Percentiles rank a stretch among this genome's conserved stretches.
Conservation (phyloP, 495 filamentous ascomycete genomes). For the Aspergillus ostianus region DNA sequence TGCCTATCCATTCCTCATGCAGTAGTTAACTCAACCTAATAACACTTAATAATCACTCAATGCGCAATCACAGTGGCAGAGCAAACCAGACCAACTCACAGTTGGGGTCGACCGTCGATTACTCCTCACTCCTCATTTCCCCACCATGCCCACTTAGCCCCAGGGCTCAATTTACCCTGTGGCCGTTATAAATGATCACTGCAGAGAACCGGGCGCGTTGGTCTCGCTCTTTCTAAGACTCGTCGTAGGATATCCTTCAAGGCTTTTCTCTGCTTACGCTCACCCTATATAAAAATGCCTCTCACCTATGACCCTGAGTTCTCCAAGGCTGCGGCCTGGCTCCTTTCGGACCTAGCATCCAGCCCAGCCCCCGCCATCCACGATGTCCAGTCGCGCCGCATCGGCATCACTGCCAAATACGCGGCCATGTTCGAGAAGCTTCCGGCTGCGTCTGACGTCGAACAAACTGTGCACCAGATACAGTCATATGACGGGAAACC, state of each 20-base stretch:
- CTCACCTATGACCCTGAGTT: constrained; percentile 16
- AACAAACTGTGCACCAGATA: constrained; percentile 15
- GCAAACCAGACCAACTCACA: neutral
- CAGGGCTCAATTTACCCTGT: neutral
- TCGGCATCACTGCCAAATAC: constrained; percentile 7
- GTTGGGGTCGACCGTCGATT: neutral
- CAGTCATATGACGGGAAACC: constrained; percentile 16
- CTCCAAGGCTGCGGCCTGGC: constrained; percentile 9
- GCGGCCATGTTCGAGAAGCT: constrained; percentile 8
- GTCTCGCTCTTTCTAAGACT: neutral
- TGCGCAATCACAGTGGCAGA: neutral
- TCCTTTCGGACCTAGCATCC: constrained; percentile 5
- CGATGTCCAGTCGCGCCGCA: constrained; percentile 11
- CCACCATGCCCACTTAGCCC: neutral
- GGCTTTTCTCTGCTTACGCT: neutral
- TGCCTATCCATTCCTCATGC: constrained; percentile 4
- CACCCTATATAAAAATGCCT: constrained; percentile 12
- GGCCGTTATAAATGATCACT: neutral
- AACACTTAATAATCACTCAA: neutral
- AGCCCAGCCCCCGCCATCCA: constrained; percentile 5
- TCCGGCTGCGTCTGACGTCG: constrained; percentile 15
- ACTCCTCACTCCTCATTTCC: neutral
- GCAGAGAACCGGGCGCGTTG: neutral
- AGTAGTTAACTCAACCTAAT: neutral
- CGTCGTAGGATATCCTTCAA: neutral